Evolutionary conservation across 2,329 filamentous ascomycete genomes (phyloP), one percentile per base, ranked within the genome.

Genomic region (Berkeleyomyces basicola): DNA sequence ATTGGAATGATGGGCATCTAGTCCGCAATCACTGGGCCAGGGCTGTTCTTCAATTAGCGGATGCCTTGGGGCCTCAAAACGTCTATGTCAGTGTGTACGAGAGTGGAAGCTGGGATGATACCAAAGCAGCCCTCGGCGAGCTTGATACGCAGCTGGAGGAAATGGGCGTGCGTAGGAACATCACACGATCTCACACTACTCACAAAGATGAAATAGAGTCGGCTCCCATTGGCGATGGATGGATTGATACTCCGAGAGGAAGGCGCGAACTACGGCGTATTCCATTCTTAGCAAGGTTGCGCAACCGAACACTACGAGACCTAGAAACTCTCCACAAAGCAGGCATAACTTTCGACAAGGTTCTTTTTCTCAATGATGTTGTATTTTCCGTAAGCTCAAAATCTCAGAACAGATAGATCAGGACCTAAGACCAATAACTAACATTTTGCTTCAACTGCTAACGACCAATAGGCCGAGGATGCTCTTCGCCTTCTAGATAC

Each of bases 81-180:
- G 80, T 88, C 1, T 88, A 80, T 69, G 78, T 90, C 47, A 83
- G 81, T 65, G 78, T 88, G 39, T 79, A 81, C 64, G 86, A 89
- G 70, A 85, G 82, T 67, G 85, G 85, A 4, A 86, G 82, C 69
- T 83, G 79, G 74, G 86, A 89, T 69, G 76, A 83, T 64, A 87
- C 81, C 16, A 88, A 88, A 70, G 77, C 74, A 14, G 80, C 79
- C 5, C 72, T 90, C 66, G 72, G 70, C 31, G 75, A 79, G 33
- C 73, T 90, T 37, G 82, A 86, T 63, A 67, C 65, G 1, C 71
- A 79, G 62, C 73, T 88, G 7, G 79, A 76, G 7, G 69, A 70
- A 10, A 67, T 81, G 14, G 77, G 78, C 1, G 79, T 87, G 2
- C 71, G 74, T 47, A 76, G 78, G 37, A 79, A 74, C 37, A 77